Conservation (phyloP, 169 alveolate genomes). For the Eimeria sp. region DNA sequence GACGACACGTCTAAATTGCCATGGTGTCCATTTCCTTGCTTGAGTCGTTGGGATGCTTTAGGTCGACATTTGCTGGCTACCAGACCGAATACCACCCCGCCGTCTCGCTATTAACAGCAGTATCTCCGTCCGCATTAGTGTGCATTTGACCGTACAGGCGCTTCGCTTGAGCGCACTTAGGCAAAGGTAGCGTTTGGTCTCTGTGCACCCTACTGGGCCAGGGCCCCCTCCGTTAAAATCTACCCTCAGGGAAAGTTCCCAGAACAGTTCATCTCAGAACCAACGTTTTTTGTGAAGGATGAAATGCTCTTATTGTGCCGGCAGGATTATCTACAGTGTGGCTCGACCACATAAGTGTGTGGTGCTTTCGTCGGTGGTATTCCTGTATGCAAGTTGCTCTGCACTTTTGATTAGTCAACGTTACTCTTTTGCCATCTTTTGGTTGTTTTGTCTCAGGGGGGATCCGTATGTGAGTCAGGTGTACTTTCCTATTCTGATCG, state of each 20-base stretch:
- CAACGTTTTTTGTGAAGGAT: background rate
- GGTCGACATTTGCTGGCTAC: slow-evolving; percentile 67
- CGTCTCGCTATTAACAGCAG: slow-evolving; percentile 69
- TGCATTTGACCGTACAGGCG: slow-evolving; percentile 56
- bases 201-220: background rate
- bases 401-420: background rate
- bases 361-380: background rate
- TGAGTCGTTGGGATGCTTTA: background rate
- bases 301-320: background rate
- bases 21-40: background rate
- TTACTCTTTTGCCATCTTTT: background rate
- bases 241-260: background rate
- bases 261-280: background rate
- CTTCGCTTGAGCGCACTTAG: slow-evolving; percentile 63
- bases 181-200: slow-evolving; percentile 32
- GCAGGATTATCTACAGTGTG: background rate
- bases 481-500: slow-evolving; percentile 38
- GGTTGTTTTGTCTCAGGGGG: slow-evolving; percentile 9
- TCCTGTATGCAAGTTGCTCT: background rate
- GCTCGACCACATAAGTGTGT: no score
- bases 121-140: slow-evolving; percentile 48
- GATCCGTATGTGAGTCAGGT: slow-evolving; percentile 50
- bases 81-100: slow-evolving; percentile 68
- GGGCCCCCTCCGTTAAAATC: background rate
- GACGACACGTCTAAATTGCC: background rate